Percentiles rank a stretch among this genome's conserved stretches.
Conservation (phyloP, 2,329 filamentous ascomycete genomes). For the Verticillium albo-atrum region DNA sequence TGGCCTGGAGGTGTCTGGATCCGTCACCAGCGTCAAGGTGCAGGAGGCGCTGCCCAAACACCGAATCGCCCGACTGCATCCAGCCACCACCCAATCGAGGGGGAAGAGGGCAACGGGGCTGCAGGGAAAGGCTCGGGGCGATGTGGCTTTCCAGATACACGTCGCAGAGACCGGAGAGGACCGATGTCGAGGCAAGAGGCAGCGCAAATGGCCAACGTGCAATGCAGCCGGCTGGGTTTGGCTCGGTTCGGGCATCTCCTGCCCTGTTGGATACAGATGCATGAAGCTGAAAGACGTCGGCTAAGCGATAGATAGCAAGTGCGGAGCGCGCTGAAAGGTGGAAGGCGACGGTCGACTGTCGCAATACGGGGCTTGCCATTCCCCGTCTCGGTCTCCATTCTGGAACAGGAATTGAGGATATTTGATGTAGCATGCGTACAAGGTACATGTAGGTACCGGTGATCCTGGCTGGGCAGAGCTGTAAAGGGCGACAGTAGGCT, state of each 20-base stretch:
- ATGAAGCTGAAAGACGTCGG: background rate
- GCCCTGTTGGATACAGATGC: background rate
- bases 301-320: background rate
- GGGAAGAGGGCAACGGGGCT: background rate
- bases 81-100: background rate
- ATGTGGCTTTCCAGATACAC: background rate
- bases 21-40: background rate
- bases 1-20: background rate
- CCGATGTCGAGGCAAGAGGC: background rate
- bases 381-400: background rate
- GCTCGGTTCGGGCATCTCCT: background rate
- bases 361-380: background rate
- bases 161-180: background rate
- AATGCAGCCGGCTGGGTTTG: background rate
- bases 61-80: background rate
- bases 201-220: background rate
- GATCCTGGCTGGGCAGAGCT: background rate
- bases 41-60: background rate
- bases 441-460: background rate
- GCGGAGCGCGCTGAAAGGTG: background rate
- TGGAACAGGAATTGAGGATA: background rate
- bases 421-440: background rate
- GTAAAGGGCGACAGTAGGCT: background rate
- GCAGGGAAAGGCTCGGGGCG: background rate
- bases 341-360: background rate